Conservation (phyloP, 768 basidiomycete genomes). For the Podaxis sp. region DNA sequence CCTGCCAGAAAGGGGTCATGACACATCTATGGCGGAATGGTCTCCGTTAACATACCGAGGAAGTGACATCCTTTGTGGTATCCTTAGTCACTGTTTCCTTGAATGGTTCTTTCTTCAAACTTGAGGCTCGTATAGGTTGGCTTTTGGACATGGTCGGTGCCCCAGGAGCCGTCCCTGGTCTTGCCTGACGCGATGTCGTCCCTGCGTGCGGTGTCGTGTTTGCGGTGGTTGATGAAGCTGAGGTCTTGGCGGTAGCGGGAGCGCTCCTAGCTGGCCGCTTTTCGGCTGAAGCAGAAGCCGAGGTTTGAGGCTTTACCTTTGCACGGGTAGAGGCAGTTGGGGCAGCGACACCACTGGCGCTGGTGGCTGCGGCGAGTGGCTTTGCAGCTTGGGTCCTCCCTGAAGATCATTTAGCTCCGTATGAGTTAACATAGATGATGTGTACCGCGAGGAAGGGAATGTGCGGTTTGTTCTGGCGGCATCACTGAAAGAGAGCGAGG, state of each 20-base stretch:
- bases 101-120: not conserved
- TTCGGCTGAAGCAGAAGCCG: conserved; percentile 15
- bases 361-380: conserved; percentile 17
- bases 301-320: conserved; percentile 11
- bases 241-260: not conserved
- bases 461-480: not conserved
- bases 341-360: conserved; percentile 4
- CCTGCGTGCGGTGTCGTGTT: not conserved
- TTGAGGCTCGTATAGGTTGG: not conserved
- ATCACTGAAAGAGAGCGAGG: not conserved
- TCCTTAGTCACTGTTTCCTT: not conserved
- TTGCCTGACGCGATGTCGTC: not conserved
- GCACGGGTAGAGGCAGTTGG: not conserved
- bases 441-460: conserved; percentile 17
- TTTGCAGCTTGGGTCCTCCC: conserved; percentile 26
- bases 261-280: not conserved
- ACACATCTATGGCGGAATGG: not conserved
- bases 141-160: not conserved
- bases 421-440: conserved; percentile 8
- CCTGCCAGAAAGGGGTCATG: not conserved
- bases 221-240: not conserved
- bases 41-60: not conserved
- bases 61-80: not conserved
- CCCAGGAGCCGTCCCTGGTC: not conserved
- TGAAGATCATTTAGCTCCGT: conserved; percentile 25